Percentiles rank a stretch among this genome's conserved stretches.
Conservation (phyloP, 2,329 filamentous ascomycete species). For the Dothidotthia symphoricarpi region DNA sequence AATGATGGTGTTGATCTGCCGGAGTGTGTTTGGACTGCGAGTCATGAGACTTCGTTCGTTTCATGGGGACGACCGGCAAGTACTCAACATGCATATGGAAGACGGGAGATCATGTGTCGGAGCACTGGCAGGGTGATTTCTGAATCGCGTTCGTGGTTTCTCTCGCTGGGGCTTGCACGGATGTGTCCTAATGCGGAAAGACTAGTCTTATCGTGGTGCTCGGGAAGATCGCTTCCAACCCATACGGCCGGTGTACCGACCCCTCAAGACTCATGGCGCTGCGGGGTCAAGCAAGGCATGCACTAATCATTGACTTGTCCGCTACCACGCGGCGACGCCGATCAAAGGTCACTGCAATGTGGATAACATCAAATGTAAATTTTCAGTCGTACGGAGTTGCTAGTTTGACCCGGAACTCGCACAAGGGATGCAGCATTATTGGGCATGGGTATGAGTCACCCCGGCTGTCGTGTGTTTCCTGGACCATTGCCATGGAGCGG, state of each 20-base stretch:
- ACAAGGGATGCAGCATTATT: background rate
- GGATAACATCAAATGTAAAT: conserved; percentile 3
- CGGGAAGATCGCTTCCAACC: conserved; percentile 21
- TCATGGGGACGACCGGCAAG: conserved; percentile 11
- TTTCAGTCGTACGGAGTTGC: conserved; percentile 2
- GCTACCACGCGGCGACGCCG: conserved; percentile 22
- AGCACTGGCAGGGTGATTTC: background rate
- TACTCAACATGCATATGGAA: conserved; percentile 1
- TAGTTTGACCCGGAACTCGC: conserved; percentile 1
- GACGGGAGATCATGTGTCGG: conserved; percentile 6
- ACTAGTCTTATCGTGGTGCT: conserved; percentile 8
- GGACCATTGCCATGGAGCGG: conserved; percentile 20
- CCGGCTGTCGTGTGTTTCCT: conserved; percentile 4
- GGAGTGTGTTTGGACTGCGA: conserved; percentile 4
- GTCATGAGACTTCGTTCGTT: conserved; percentile 22
- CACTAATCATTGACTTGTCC: conserved; percentile 15
- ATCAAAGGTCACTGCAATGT: conserved; percentile 15
- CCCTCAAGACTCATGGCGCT: conserved; percentile 1
- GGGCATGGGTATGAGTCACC: too few relatives aligned
- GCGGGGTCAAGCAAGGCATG: conserved; percentile 32
- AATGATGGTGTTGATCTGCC: conserved; percentile 1
- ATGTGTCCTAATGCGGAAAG: conserved; percentile 8
- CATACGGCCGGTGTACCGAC: conserved; percentile 13
- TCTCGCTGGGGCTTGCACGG: conserved; percentile 6
- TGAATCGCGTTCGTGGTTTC: conserved; percentile 4